Evolutionary conservation across 371 early-diverging fungal species (phyloP).

Genomic region (Mucor racemosus): DNA sequence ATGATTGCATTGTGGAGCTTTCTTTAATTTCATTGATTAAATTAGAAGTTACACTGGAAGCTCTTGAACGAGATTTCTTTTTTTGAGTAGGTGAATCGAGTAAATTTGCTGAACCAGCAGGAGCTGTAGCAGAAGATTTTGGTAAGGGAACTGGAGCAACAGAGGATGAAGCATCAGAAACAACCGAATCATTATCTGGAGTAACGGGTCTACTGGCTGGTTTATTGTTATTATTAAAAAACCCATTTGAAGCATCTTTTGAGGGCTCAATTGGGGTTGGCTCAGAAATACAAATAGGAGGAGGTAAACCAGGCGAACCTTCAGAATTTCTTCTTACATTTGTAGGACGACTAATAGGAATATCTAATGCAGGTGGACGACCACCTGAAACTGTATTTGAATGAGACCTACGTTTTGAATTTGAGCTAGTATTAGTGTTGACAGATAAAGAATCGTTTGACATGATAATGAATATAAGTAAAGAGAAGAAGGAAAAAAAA

Average conservation of each 20-base stretch:
- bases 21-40: constrained; percentile 28
- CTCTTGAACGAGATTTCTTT: constrained; percentile 31
- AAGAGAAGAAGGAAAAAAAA: neutral
- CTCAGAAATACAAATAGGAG: constrained; percentile 29
- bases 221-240: constrained; percentile 2
- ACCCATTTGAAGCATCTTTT: neutral
- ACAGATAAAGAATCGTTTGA: constrained; percentile 4
- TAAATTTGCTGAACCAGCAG: neutral
- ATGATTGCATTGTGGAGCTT: constrained; percentile 21
- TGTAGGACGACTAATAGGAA: constrained; percentile 14
- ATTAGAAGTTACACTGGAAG: constrained; percentile 31
- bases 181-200: neutral
- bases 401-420: constrained; percentile 9
- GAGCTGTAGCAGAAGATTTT: constrained; percentile 6
- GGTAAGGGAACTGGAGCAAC: neutral
- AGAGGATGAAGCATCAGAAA: neutral
- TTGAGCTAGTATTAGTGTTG: neutral
- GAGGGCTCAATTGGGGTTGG: constrained; percentile 33
- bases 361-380: constrained; percentile 26
- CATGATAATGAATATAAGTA: neutral
- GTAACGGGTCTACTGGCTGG: neutral
- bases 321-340: constrained; percentile 31
- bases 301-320: constrained; percentile 30
- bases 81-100: constrained; percentile 11
- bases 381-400: constrained; percentile 38